Base-by-base conservation (phyloP, 495 filamentous ascomycete species). In the Copromyces sp. region DNA sequence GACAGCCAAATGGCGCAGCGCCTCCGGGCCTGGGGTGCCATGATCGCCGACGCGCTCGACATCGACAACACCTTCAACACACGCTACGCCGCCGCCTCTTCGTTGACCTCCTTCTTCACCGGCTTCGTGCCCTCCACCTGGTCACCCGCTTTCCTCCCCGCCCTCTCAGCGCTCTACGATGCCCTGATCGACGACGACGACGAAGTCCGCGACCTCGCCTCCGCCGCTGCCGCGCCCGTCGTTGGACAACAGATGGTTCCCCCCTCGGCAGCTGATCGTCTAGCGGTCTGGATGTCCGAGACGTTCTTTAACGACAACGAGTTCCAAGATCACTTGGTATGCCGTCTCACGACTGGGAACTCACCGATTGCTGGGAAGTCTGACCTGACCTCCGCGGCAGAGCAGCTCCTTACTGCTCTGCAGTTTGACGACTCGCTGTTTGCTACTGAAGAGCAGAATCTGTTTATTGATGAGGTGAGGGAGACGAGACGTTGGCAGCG, bases 181-280 rank as follows among this genome's bases (percentile, higher is more conserved):
- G 75, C 73, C 74, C 83, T 98, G 0, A 90, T 92, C 73, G 95
- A 98, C 79, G 95, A 99, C 75, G 95, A 98, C 75, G 92, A 96
- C 61, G 95, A 97, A 47, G 84, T 97, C 45, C 87, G 95, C 4
- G 87, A 90, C 14, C 78, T 88, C 0, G 91, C 89, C 9, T 89
- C 94, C 4, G 39, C 44, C 3, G 81, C 83, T 4, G 82, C 85
- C 0, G 77, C 81, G 14, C 47, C 68, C 32, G 72, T 90, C 5
- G 68, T 87, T 0, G 76, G 78, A 9, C 73, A 75, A 20, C 68
- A 72, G n/a, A 71, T 83, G 3, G 75, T 83, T 29, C 79, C 86
- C 7, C 80, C 84, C 14, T 79, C 82, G 3, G 85, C 86, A 0
- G 80, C 79, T 1, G 74, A 74, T 32, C 73, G 73, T 3, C 78